Conservation (phyloP, 2,329 filamentous ascomycete species). For the Alternaria tenuissima region DNA sequence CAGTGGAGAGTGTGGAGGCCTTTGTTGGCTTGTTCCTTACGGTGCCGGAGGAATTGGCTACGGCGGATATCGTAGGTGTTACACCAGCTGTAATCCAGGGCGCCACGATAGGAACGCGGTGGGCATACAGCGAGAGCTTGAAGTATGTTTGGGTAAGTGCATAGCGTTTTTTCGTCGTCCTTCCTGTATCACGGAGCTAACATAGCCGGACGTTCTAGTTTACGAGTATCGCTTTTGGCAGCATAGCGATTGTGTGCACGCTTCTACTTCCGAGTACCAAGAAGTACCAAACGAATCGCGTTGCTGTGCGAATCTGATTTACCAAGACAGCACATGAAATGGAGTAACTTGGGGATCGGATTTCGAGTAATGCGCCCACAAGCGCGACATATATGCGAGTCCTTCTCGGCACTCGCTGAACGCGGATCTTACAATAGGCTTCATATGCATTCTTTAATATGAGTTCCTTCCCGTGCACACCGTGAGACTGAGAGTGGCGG, state of each 20-base stretch:
- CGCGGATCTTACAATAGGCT: neutral
- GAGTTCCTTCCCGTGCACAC: neutral
- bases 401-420: neutral
- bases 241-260: conserved; percentile 41
- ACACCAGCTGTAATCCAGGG: conserved; percentile 38
- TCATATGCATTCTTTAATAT: neutral
- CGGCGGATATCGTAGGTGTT: conserved; percentile 31
- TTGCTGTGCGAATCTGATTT: conserved; percentile 30
- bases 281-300: conserved; percentile 45
- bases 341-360: neutral
- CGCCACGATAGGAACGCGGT: conserved; percentile 37
- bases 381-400: neutral
- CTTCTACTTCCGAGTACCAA: conserved; percentile 41
- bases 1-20: conserved; percentile 42
- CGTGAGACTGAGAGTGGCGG: neutral
- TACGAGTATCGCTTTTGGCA: conserved; percentile 38
- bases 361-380: neutral
- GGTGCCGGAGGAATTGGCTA: conserved; percentile 26
- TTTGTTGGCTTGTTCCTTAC: conserved; percentile 49
- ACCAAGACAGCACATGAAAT: neutral
- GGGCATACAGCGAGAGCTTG: conserved; percentile 42
- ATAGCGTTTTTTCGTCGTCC: neutral
- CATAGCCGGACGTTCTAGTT: conserved; percentile 23
- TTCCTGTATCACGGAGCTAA: neutral
- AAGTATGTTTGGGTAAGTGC: conserved; percentile 41